Base-by-base conservation (phyloP, 2,329 filamentous ascomycete species). In the Neonectria ditissima region DNA sequence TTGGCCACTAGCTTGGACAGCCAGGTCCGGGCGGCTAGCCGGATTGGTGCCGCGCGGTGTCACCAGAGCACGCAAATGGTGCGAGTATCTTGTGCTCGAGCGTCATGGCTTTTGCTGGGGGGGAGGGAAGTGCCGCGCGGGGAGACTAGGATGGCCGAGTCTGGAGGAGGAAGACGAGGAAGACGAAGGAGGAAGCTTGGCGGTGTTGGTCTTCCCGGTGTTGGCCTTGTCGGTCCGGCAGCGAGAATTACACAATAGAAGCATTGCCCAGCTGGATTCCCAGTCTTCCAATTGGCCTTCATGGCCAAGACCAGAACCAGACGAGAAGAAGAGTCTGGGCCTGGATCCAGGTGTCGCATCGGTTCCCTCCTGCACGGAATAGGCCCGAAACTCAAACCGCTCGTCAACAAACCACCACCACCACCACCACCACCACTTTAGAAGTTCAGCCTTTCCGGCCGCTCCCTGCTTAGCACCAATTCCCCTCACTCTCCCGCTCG, bases 311-410 rank as follows among this genome's bases (percentile, higher is more conserved):
- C 14, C 34, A 3, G 5, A 14, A 4, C 24, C 6, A 26, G 24
- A 26, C 34, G 34, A n/a, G 16, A 37, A 10, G 11, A 10, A 30
- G 34, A 37, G 34, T 8, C 34, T 37, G 14, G 34, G 16, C 14
- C 34, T 37, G 6, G 6, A 6, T 6, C 24, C 6, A 4, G 24
- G 4, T 26, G 24, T 26, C 6, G 24, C 24, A 6, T 26, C 6
- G 24, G 6, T 4, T 54, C 57, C 41, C 20, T 41, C 13, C 14
- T 5, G 16, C 9, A n/a, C 32, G 2, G 53, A 56, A 41, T 39
- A 62, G 59, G 53, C 59, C 59, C 59, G 59, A 62, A 56, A 28
- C 20, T 47, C 20, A 30, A 45, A 28, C 37, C 39, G 22, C 37
- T 52, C 52, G 48, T 16, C 16, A 37, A 37, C 34, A 37, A 37